Conservation (phyloP, 192 early-diverging fungal genomes). For the Kappamyces sp. region DNA sequence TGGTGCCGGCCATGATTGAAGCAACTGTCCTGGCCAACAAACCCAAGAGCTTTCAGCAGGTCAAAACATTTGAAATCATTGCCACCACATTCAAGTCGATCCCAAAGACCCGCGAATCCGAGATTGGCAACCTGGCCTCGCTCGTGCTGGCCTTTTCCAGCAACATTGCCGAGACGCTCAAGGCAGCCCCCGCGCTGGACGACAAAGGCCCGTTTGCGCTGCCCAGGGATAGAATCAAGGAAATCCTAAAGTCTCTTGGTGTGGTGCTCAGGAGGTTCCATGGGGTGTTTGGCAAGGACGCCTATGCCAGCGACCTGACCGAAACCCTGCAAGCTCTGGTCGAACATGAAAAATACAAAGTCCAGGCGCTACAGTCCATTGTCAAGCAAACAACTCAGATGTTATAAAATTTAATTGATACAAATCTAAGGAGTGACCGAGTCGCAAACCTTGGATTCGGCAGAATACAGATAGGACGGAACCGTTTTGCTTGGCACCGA, state of each 20-base stretch:
- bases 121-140: slow-evolving; percentile 18
- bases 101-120: background rate
- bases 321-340: background rate
- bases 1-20: slow-evolving; percentile 49
- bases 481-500: no score
- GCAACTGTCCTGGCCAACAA: slow-evolving; percentile 33
- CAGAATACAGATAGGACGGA: no score
- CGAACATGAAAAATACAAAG: background rate
- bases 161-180: slow-evolving; percentile 18
- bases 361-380: no score
- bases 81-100: slow-evolving; percentile 12
- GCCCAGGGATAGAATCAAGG: slow-evolving; percentile 29
- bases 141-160: slow-evolving; percentile 23
- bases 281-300: slow-evolving; percentile 18
- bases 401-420: no score
- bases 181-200: slow-evolving; percentile 8
- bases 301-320: slow-evolving; percentile 5
- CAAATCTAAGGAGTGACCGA: no score
- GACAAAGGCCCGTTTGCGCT: slow-evolving; percentile 17
- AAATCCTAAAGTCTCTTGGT: slow-evolving; percentile 22
- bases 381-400: no score
- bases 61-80: slow-evolving; percentile 14
- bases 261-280: slow-evolving; percentile 23
- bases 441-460: no score
- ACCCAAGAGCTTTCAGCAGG: slow-evolving; percentile 3